These are phyloP conservation scores for Scleroderma citrinum DNA, from an alignment of 768 basidiomycete genomes.

Conservation along the genomic window DNA sequence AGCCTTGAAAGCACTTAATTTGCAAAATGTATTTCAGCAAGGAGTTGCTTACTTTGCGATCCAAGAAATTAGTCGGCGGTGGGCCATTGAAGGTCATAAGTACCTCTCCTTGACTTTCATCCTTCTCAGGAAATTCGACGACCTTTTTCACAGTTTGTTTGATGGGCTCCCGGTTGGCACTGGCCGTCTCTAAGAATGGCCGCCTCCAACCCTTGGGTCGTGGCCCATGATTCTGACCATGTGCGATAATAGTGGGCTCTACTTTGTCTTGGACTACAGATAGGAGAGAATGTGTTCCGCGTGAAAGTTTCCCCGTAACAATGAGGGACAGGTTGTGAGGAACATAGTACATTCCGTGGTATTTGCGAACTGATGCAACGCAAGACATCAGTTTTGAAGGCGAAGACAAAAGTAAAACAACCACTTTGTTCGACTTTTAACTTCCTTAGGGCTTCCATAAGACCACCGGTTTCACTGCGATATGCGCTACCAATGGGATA, in stretches of 20 bases:
- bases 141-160: conserved; percentile 48
- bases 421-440: conserved; percentile 86
- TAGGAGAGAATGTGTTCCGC: conserved; percentile 69
- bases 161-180: conserved; percentile 54
- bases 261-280: conserved; percentile 76
- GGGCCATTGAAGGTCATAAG: conserved; percentile 75
- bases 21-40: not conserved
- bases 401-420: conserved; percentile 8
- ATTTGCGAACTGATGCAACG: conserved; percentile 63
- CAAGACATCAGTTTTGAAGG: conserved; percentile 12
- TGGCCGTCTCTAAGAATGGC: conserved; percentile 87
- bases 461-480: conserved; percentile 92
- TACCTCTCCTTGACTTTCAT: conserved; percentile 92
- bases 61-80: conserved; percentile 60
- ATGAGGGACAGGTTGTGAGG: conserved; percentile 91
- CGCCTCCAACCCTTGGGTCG: conserved; percentile 83
- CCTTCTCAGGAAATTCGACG: conserved; percentile 94
- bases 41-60: conserved; percentile 49
- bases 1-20: conserved; percentile 42
- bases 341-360: conserved; percentile 85
- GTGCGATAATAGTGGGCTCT: conserved; percentile 74
- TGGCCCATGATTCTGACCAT: conserved; percentile 65
- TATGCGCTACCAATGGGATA: conserved; percentile 84
- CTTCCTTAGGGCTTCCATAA: conserved; percentile 86
- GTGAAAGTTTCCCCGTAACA: conserved; percentile 80